Percentiles rank a stretch among this genome's conserved stretches.
Evolutionary conservation across 1,284 basidiomycete genomes (phyloP).

Genomic region (Ustilago nuda): DNA sequence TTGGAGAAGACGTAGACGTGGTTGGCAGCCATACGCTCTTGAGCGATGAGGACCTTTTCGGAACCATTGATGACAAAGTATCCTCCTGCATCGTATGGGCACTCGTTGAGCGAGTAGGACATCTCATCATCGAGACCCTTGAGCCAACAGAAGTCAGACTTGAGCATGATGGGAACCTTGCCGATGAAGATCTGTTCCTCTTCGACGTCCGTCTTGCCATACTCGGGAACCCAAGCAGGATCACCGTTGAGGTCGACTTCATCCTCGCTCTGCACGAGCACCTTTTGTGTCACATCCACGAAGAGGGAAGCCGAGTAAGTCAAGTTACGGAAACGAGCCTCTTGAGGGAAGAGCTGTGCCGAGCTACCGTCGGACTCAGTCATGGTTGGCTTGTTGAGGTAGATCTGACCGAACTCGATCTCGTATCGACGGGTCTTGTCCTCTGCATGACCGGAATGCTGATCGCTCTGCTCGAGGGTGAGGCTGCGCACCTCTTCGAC

Average conservation of each 20-base stretch:
- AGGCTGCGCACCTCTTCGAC: slow-evolving; percentile 95
- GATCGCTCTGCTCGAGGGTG: slow-evolving; percentile 94
- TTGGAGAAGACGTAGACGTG: slow-evolving; percentile 99
- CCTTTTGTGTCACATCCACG: slow-evolving; percentile 92
- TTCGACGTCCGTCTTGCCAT: slow-evolving; percentile 75
- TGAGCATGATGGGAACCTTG: slow-evolving; percentile 98
- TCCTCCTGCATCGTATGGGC: slow-evolving; percentile 92
- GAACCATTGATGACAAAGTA: slow-evolving; percentile 99
- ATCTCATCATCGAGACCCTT: slow-evolving; percentile 82
- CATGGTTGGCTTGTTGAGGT: slow-evolving; percentile 91
- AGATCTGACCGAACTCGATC: slow-evolving; percentile 97
- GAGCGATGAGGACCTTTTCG: slow-evolving; percentile 98
- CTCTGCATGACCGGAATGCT: slow-evolving; percentile 78
- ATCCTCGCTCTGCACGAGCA: slow-evolving; percentile 82
- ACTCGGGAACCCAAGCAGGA: slow-evolving; percentile 79
- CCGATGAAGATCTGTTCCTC: slow-evolving; percentile 91
- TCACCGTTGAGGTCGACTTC: slow-evolving; percentile 79
- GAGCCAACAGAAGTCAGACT: slow-evolving; percentile 94
- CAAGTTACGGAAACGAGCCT: slow-evolving; percentile 91
- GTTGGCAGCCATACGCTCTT: slow-evolving; percentile 99
- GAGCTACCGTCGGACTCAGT: slow-evolving; percentile 96
- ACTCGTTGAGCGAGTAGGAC: slow-evolving; percentile 92
- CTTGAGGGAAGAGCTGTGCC: slow-evolving; percentile 94
- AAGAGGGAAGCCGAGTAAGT: slow-evolving; percentile 97
- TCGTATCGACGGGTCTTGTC: slow-evolving; percentile 85